Percentiles rank a stretch among this genome's conserved stretches.
Conservation (phyloP, 352 stramenopile genomes). For the Phytophthora multivora region DNA sequence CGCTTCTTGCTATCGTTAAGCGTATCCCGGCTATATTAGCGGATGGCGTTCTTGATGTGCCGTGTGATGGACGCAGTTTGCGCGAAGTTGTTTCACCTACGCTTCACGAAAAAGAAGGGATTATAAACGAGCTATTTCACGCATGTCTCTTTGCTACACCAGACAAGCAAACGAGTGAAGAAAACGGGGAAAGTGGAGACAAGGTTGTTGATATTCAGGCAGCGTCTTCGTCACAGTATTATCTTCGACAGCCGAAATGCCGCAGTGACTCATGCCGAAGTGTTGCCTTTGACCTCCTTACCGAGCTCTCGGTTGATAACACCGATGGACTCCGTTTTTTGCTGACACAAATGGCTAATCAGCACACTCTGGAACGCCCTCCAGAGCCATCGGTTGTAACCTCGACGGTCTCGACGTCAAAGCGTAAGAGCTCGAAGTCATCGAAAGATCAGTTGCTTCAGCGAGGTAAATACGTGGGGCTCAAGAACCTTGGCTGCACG, state of each 20-base stretch:
- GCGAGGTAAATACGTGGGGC: constrained; percentile 86
- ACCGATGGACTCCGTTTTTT: constrained; percentile 63
- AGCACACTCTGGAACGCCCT: constrained; percentile 73
- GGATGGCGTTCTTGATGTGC: constrained; percentile 41
- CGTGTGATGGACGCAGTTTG: constrained; percentile 50
- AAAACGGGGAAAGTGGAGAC: constrained; percentile 17
- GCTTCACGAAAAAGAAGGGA: constrained; percentile 60
- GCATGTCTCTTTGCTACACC: constrained; percentile 71
- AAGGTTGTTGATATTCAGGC: constrained; percentile 15
- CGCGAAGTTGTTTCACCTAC: constrained; percentile 52
- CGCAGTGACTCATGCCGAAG: constrained; percentile 74
- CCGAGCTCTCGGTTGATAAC: constrained; percentile 71
- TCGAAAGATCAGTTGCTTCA: constrained; percentile 54
- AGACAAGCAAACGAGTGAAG: constrained; percentile 29
- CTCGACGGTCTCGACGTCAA: constrained; percentile 38
- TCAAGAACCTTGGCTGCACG: constrained; percentile 95
- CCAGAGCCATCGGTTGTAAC: constrained; percentile 34
- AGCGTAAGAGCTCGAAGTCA: constrained; percentile 55
- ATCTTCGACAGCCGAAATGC: constrained; percentile 82
- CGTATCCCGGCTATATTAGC: constrained; percentile 61
- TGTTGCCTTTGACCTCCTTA: constrained; percentile 81
- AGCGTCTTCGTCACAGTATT: constrained; percentile 65
- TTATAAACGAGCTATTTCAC: constrained; percentile 75
- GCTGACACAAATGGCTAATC: constrained; percentile 67
- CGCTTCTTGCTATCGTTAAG: constrained; percentile 61